Conservation (phyloP, 140 eudicot species). For the Flaveria floridana region DNA sequence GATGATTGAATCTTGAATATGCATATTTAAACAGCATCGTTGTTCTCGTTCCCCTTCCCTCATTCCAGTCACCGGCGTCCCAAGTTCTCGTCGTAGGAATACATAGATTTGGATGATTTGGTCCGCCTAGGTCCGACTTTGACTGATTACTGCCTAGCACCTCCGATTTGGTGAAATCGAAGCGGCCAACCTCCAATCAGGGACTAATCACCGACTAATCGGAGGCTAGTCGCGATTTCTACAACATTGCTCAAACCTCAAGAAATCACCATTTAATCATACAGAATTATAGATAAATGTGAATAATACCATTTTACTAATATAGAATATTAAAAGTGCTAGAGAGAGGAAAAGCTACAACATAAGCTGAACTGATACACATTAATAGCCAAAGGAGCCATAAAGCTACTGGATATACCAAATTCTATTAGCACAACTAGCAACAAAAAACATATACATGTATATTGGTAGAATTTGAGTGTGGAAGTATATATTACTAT, state of each 20-base stretch:
- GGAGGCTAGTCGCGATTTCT: no score
- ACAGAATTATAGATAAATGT: neutral
- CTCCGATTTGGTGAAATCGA: no score
- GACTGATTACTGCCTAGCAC: no score
- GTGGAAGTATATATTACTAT: constrained; percentile 11
- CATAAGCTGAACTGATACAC: neutral
- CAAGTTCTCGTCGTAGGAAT: no score
- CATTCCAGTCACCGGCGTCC: no score
- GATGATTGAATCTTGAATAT: constrained; percentile 1
- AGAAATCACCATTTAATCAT: neutral
- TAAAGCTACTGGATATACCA: neutral
- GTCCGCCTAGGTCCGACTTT: no score
- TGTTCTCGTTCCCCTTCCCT: no score
- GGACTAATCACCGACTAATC: no score
- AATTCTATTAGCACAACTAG: constrained; percentile 15
- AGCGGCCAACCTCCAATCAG: no score
- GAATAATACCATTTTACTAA: neutral
- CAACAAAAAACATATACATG: neutral
- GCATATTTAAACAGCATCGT: neutral
- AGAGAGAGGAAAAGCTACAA: neutral
- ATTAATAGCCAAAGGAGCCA: no score
- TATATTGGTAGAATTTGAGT: neutral
- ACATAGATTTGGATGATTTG: no score
- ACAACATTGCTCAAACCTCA: neutral
- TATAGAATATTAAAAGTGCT: neutral